A percentile compares a stretch with the other conserved stretches of the same genome.
phyloP scores from a whole-genome alignment of 768 basidiomycete genomes.

The Kondoa subrosea region DNA sequence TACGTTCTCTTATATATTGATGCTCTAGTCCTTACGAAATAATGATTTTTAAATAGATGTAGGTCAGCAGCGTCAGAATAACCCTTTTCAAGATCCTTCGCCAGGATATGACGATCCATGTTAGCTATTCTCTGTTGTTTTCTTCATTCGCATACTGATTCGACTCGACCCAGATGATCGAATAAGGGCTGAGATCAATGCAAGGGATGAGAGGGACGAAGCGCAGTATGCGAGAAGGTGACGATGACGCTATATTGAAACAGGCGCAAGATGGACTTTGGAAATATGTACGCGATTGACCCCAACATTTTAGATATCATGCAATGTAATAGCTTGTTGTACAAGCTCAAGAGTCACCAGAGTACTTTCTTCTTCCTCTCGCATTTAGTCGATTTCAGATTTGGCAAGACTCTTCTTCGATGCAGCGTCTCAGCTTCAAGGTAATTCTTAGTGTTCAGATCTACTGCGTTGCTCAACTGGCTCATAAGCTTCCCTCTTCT shows the following conservation, averaged over 20 bases:
- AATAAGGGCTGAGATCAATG: background rate
- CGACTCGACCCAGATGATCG: background rate
- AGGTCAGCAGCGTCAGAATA: background rate
- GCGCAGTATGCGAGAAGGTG: background rate
- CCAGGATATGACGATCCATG: background rate
- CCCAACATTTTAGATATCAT: background rate
- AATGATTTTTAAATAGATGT: no score
- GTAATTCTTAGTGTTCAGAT: no score
- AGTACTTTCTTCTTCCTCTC: no score
- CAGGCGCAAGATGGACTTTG: background rate
- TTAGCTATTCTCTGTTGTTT: background rate
- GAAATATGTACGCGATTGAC: background rate
- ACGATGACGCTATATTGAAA: background rate
- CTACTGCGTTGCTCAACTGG: no score
- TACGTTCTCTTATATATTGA: background rate
- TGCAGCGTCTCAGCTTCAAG: no score
- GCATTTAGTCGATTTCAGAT: no score
- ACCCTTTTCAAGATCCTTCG: background rate
- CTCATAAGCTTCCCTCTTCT: no score
- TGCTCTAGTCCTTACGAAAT: no score
- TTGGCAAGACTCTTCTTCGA: no score
- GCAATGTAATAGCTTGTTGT: no score
- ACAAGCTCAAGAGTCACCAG: no score
- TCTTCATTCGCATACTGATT: background rate
- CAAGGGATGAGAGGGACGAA: background rate